A percentile compares a stretch with the other conserved stretches of the same genome.
Evolutionary conservation across 1,284 basidiomycete species (phyloP).

Genomic region (Ceratobasidium sp.): DNA sequence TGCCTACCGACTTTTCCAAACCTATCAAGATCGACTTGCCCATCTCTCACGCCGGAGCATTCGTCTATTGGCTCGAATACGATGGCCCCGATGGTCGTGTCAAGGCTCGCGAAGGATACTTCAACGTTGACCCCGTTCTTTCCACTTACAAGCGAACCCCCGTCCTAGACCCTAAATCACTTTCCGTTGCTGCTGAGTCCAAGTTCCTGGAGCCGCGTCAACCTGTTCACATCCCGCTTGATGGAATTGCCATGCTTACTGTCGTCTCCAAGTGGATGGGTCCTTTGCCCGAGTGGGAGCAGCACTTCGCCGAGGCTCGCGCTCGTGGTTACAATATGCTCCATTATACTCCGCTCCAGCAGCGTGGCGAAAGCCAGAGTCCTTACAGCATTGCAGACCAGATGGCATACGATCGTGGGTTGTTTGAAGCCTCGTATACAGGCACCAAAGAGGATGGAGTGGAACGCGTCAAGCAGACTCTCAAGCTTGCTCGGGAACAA

Average conservation of each 20-base stretch:
- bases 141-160: conserved; percentile 73
- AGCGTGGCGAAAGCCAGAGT: conserved; percentile 85
- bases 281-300: conserved; percentile 75
- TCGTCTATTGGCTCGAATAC: conserved; percentile 93
- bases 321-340: conserved; percentile 95
- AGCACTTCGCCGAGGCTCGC: conserved; percentile 81
- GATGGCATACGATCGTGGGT: conserved; percentile 76
- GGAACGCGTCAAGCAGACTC: conserved; percentile 66
- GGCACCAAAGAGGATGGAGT: conserved; percentile 64
- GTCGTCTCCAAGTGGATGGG: conserved; percentile 98
- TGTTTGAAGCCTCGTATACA: conserved; percentile 65
- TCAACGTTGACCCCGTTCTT: conserved; percentile 93
- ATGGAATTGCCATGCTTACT: conserved; percentile 86
- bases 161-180: conserved; percentile 69
- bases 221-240: conserved; percentile 76
- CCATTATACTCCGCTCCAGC: conserved; percentile 93
- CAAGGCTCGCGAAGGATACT: conserved; percentile 88
- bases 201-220: conserved; percentile 48
- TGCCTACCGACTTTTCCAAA: conserved; percentile 84
- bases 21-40: conserved; percentile 92
- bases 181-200: conserved; percentile 56
- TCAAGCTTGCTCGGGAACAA: conserved; percentile 78
- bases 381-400: conserved; percentile 94
- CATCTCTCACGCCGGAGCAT: conserved; percentile 94
- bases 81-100: conserved; percentile 67